Conservation (phyloP, 306 rosid genomes). For the Parietaria judaica region DNA sequence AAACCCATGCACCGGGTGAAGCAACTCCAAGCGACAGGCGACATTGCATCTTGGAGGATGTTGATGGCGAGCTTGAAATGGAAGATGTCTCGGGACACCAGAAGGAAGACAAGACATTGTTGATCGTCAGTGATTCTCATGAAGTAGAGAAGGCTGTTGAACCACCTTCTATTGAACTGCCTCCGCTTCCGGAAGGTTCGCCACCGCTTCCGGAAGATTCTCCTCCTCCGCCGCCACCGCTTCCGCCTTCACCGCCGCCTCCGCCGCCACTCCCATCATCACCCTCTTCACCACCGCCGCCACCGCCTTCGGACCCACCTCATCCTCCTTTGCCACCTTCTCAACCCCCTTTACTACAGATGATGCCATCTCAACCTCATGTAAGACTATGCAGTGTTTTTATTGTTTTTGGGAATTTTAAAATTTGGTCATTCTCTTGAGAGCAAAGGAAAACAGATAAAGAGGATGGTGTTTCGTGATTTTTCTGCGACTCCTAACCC, state of each 20-base stretch:
- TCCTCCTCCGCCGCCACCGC: slow-evolving; percentile 86
- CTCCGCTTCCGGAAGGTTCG: slow-evolving; percentile 64
- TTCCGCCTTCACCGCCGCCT: slow-evolving; percentile 93
- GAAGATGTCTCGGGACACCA: slow-evolving; percentile 93
- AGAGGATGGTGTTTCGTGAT: too few relatives aligned
- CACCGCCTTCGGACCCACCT: slow-evolving; percentile 43
- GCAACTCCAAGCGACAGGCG: slow-evolving; percentile 88
- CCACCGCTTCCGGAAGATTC: slow-evolving; percentile 92
- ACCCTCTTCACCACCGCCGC: slow-evolving; percentile 30
- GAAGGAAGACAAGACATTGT: slow-evolving; percentile 58
- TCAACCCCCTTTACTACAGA: slow-evolving; percentile 47
- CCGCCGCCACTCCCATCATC: slow-evolving; percentile 47
- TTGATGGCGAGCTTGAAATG: slow-evolving; percentile 98
- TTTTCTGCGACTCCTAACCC: too few relatives aligned
- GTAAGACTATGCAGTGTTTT: slow-evolving; percentile 32
- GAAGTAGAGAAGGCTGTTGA: slow-evolving; percentile 41
- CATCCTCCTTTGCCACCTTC: slow-evolving; percentile 62
- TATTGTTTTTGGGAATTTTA: background rate
- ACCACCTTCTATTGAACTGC: slow-evolving; percentile 34
- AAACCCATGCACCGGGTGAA: slow-evolving; percentile 42
- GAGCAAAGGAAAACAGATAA: too few relatives aligned
- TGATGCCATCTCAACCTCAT: slow-evolving; percentile 51
- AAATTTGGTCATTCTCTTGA: too few relatives aligned
- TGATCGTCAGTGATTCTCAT: slow-evolving; percentile 25
- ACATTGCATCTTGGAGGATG: slow-evolving; percentile 90